Percentiles rank a stretch among this genome's conserved stretches.
These are phyloP conservation scores for Nothophaeocryptopus gaeumannii DNA, from an alignment of 2,329 filamentous ascomycete species.

Conservation along the genomic window DNA sequence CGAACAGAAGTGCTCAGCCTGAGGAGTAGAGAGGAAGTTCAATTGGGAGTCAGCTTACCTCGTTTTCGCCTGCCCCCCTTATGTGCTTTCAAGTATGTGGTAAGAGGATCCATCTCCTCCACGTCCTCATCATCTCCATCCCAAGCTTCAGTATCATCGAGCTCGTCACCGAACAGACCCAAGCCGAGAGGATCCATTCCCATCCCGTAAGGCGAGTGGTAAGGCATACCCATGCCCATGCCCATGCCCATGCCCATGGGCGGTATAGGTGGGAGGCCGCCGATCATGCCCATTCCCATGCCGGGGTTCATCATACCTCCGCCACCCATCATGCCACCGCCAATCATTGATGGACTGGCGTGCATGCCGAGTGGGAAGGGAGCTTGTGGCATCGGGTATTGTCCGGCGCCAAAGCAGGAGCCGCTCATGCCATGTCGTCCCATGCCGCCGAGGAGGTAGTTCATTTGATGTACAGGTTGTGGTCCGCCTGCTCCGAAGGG, in stretches of 20 bases:
- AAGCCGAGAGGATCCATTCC: background rate
- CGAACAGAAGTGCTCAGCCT: no score
- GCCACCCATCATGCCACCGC: background rate
- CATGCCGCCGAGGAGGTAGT: constrained; percentile 16
- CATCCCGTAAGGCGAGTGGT: no score
- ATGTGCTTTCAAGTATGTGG: background rate
- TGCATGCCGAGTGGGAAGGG: constrained; percentile 11
- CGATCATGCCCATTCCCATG: background rate
- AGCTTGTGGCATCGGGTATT: constrained; percentile 17
- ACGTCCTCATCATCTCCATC: constrained; percentile 11
- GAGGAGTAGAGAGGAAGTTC: no score
- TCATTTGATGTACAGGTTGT: constrained; percentile 21
- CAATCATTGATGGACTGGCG: background rate
- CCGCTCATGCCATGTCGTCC: constrained; percentile 7
- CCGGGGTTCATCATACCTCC: background rate
- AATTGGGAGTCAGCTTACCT: constrained; percentile 1
- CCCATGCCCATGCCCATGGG: constrained; percentile 1
- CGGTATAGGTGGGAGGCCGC: background rate
- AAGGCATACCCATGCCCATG: background rate
- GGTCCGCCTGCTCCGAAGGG: constrained; percentile 14
- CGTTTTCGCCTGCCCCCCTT: constrained; percentile 1
- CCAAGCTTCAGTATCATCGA: constrained; percentile 13
- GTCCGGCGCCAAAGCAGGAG: constrained; percentile 16
- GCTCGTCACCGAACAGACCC: constrained; percentile 6
- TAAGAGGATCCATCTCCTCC: constrained; percentile 1